A percentile compares a stretch with the other conserved stretches of the same genome.
Evolutionary conservation across 257 asterid species (phyloP).

Genomic region (Cruciata laevipes): DNA sequence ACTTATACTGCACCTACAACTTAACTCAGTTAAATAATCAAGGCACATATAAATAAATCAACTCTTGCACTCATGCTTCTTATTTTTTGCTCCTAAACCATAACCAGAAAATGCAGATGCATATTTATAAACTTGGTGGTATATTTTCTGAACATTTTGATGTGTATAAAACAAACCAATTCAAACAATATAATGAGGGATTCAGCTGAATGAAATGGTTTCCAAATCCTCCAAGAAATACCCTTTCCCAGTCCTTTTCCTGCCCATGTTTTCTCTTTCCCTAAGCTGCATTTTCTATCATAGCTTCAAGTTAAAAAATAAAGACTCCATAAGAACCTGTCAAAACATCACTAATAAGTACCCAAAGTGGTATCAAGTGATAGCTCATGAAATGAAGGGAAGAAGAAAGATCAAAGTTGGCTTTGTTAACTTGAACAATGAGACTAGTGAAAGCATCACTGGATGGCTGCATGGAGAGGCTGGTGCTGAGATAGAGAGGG

Average conservation of each 20-base stretch:
- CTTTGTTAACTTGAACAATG: conserved; percentile 19
- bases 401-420: conserved; percentile 23
- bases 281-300: conserved; percentile 27
- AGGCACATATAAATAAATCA: background rate
- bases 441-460: background rate
- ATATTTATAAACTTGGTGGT: background rate
- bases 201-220: conserved; percentile 28
- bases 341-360: background rate
- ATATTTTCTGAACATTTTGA: background rate
- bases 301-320: conserved; percentile 7
- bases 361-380: conserved; percentile 24
- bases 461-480: conserved; percentile 5
- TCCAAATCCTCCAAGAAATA: conserved; percentile 26
- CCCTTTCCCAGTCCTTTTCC: conserved; percentile 20
- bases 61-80: conserved; percentile 20
- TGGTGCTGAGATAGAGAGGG: conserved; percentile 15
- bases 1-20: background rate
- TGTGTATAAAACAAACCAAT: background rate
- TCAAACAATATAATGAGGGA: background rate
- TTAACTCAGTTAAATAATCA: background rate
- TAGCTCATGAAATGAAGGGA: conserved; percentile 12
- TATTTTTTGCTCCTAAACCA: background rate
- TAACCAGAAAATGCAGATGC: background rate
- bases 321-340: background rate
- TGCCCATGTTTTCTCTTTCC: conserved; percentile 33